Conservation (phyloP, 1,284 basidiomycete genomes). For the Tremellales sp. region DNA sequence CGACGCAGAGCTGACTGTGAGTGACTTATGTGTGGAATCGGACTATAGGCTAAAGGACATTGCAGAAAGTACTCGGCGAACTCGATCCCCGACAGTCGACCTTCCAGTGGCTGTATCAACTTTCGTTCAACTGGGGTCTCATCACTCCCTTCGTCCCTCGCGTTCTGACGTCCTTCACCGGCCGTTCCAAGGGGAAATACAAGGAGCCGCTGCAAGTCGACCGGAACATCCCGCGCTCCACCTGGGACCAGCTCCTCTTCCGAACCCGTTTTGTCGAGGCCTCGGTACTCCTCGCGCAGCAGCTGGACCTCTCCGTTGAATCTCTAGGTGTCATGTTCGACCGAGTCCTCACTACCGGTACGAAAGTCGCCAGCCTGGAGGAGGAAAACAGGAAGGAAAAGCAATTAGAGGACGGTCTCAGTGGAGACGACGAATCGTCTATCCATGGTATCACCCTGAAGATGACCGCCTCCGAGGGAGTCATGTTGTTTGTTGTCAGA, state of each 20-base stretch:
- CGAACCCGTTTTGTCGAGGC: slow-evolving; percentile 52
- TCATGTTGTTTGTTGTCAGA: slow-evolving; percentile 54
- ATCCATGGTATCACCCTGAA: slow-evolving; percentile 47
- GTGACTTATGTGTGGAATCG: slow-evolving; percentile 2
- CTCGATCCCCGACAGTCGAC: slow-evolving; percentile 51
- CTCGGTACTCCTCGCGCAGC: slow-evolving; percentile 49
- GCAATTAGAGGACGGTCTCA: slow-evolving; percentile 20
- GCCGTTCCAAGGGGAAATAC: slow-evolving; percentile 24
- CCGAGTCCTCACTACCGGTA: slow-evolving; percentile 52
- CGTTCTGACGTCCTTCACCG: slow-evolving; percentile 40
- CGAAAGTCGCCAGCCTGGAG: slow-evolving; percentile 21
- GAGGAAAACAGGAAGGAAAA: slow-evolving; percentile 15
- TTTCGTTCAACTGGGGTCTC: slow-evolving; percentile 54
- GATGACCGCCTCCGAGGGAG: slow-evolving; percentile 47
- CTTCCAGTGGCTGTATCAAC: slow-evolving; percentile 55
- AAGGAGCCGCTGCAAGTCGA: slow-evolving; percentile 30
- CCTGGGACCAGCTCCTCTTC: slow-evolving; percentile 46
- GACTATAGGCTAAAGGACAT: slow-evolving; percentile 4
- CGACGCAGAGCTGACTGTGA: slow-evolving; percentile 45
- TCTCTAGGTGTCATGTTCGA: slow-evolving; percentile 63
- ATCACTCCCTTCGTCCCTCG: slow-evolving; percentile 50
- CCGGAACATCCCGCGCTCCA: slow-evolving; percentile 22
- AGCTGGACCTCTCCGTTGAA: slow-evolving; percentile 51
- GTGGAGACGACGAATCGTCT: slow-evolving; percentile 39
- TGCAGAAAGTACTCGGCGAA: slow-evolving; percentile 48